Base-by-base conservation (phyloP, 2,329 filamentous ascomycete species). In the Stagonosporopsis cucurbitacearum region DNA sequence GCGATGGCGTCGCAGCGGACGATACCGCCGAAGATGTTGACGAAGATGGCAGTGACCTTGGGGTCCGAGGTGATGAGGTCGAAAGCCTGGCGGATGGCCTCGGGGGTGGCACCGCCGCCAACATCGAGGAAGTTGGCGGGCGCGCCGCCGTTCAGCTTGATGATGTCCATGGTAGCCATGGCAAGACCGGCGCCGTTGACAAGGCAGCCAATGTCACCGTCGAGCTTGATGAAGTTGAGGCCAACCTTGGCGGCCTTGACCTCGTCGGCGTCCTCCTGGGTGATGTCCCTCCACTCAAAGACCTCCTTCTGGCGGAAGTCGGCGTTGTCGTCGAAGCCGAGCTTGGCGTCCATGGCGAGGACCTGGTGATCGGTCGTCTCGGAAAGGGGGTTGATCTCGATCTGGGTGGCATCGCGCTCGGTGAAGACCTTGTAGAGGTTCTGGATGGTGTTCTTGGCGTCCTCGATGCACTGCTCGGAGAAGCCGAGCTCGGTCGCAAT, bases 151-250 rank as follows among this genome's bases (percentile, higher is more conserved):
- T 98, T 99, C 63, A 99, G 87, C 88, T 99, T 98, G 86, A 99
- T 99, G 79, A 99, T 98, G 80, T 99, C 95, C 95, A 99, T 99
- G 77, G 95, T 99, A 63, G 95, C 95, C 95, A 99, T 99, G 81
- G 95, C 95, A 67, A 99, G 90, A 82, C 95, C 95, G 72, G 95
- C 95, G 77, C 95, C 95, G 83, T 99, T 99, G 83, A 99, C 95
- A 58, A 98, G 85, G 84, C 95, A 99, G 80, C 95, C 95, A 77
- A 99, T 99, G 77, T 99, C 95, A 77, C 95, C 95, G 76, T 98
- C 95, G 60, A 99, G 89, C 87, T 99, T 99, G 86, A 99, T 99
- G 84, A 99, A 99, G 88, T 99, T 99, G 68, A 99, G 87, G 72
- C 92, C 92, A 67, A 81, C 93, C 85, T 96, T 84, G 72, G 93